Evolutionary conservation across 768 basidiomycete species (phyloP).

Genomic region (Suillus subluteus): DNA sequence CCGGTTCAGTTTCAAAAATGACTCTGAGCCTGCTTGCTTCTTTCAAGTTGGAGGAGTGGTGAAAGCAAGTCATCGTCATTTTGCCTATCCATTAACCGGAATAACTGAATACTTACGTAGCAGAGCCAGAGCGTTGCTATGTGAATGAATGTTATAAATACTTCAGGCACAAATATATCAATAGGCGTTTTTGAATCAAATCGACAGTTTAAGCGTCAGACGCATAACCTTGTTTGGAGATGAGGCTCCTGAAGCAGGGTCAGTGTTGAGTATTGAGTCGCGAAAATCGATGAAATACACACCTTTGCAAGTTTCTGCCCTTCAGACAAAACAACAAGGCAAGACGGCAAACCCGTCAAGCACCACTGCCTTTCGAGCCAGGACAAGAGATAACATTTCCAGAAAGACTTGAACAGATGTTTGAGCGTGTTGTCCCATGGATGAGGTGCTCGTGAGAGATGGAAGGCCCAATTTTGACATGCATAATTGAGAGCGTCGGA

Average conservation of each 20-base stretch:
- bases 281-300: not conserved
- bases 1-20: not conserved
- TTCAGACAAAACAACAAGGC: not conserved
- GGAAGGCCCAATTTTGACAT: conserved; percentile 4
- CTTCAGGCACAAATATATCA: not conserved
- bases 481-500: not conserved
- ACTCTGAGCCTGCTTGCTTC: not conserved
- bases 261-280: no score
- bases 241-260: not conserved
- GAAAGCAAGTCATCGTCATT: not conserved
- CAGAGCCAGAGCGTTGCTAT: not conserved
- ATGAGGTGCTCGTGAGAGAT: not conserved
- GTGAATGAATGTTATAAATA: not conserved
- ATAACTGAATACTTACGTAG: not conserved
- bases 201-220: not conserved
- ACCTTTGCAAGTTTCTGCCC: not conserved
- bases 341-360: not conserved
- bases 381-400: not conserved
- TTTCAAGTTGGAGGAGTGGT: not conserved
- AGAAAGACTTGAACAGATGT: not conserved
- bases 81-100: not conserved
- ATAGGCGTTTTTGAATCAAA: not conserved
- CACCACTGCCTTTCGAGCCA: conserved; percentile 6
- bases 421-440: not conserved
- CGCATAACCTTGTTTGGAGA: not conserved